phyloP scores from a whole-genome alignment of 768 basidiomycete genomes.

The Hygrocybe coccinea region DNA sequence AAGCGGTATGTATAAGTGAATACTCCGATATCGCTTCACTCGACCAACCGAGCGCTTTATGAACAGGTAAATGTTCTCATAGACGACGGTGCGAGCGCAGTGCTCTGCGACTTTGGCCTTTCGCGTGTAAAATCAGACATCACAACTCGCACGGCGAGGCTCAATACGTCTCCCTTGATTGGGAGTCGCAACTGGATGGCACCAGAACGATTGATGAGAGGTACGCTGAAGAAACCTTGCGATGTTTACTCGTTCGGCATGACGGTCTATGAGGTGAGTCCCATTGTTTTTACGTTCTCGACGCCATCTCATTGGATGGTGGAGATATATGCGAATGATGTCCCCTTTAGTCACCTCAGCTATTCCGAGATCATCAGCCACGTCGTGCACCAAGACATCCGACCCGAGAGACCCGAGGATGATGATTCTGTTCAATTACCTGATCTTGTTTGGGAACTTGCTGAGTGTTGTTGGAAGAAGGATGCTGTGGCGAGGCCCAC shows the following conservation, averaged over 20 bases:
- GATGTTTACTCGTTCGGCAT: constrained; percentile 25
- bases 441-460: too few species aligned
- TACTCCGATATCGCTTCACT: not conserved
- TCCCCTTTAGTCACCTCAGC: too few species aligned
- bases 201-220: constrained; percentile 21
- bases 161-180: not conserved
- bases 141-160: constrained; percentile 11
- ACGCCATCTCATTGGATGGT: too few species aligned
- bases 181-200: constrained; percentile 28
- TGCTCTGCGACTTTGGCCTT: constrained; percentile 27
- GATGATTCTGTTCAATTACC: too few species aligned
- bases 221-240: constrained; percentile 10
- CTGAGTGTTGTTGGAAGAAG: too few species aligned
- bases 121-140: constrained; percentile 23
- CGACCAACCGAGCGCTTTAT: not conserved
- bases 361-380: too few species aligned
- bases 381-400: too few species aligned
- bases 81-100: constrained; percentile 18
- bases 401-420: too few species aligned
- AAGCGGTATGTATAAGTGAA: constrained; percentile 14
- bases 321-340: too few species aligned
- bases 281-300: not conserved
- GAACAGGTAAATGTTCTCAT: constrained; percentile 21
- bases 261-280: constrained; percentile 25
- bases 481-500: too few species aligned